Percentiles rank a stretch among this genome's conserved stretches.
These are phyloP conservation scores for Metschnikowia arizonensis DNA, from an alignment of 805 yeast genomes.

Conservation along the genomic window DNA sequence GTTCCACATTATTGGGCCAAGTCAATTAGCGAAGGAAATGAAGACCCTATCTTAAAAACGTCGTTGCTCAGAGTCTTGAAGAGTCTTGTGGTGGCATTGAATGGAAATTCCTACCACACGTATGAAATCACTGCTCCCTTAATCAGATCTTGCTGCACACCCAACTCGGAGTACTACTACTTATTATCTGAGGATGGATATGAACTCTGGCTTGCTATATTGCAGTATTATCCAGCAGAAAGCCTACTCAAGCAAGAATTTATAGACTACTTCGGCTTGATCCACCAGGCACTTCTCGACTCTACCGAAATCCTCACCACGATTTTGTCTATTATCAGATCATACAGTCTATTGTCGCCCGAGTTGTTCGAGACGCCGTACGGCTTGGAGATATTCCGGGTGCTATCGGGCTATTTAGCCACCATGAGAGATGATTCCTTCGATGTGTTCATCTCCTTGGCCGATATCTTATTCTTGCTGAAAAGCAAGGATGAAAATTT, in stretches of 20 bases:
- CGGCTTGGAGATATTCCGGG: conserved; percentile 42
- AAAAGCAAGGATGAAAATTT: conserved; percentile 23
- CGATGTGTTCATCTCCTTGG: conserved; percentile 47
- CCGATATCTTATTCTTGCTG: conserved; percentile 48
- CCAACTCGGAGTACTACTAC: conserved; percentile 36
- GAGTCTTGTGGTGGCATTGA: conserved; percentile 53
- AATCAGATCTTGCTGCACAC: conserved; percentile 59
- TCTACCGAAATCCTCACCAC: conserved; percentile 74
- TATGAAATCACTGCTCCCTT: conserved; percentile 62
- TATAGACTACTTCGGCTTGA: conserved; percentile 44
- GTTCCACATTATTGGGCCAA: conserved; percentile 78
- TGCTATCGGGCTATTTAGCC: conserved; percentile 50
- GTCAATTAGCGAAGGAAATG: conserved; percentile 38
- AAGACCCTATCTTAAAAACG: conserved; percentile 37
- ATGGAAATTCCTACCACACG: conserved; percentile 45
- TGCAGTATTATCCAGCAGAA: conserved; percentile 56
- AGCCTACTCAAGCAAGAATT: conserved; percentile 35
- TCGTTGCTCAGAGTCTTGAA: conserved; percentile 50
- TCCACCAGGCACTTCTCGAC: conserved; percentile 56
- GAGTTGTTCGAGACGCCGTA: conserved; percentile 33
- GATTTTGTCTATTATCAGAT: conserved; percentile 56
- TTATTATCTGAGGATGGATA: conserved; percentile 80
- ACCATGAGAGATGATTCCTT: conserved; percentile 70
- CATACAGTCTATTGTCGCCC: conserved; percentile 53
- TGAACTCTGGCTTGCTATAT: conserved; percentile 72